A percentile compares a stretch with the other conserved stretches of the same genome.
Conservation (phyloP, 345 rosid species). For the Clarkia xantiana region DNA sequence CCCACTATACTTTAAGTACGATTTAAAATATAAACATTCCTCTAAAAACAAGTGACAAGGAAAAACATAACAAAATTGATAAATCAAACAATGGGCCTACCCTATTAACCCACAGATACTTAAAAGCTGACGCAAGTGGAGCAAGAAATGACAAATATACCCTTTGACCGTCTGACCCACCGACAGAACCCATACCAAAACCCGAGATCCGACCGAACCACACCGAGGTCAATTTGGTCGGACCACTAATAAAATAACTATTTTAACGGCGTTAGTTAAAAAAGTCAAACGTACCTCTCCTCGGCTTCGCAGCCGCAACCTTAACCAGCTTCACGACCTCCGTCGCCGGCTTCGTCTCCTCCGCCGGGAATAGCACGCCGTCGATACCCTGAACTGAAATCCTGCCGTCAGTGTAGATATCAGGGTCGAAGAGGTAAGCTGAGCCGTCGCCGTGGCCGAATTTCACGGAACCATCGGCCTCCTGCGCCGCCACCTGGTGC, state of each 20-base stretch:
- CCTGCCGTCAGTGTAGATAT: conserved; percentile 80
- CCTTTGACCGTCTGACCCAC: conserved; percentile 6
- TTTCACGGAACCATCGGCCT: conserved; percentile 92
- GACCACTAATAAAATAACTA: background rate
- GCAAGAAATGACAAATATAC: background rate
- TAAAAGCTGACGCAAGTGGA: background rate
- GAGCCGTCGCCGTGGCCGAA: conserved; percentile 76
- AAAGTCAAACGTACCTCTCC: conserved; percentile 55
- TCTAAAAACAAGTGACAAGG: background rate
- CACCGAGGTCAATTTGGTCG: background rate
- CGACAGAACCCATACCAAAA: background rate
- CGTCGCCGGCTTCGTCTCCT: conserved; percentile 15
- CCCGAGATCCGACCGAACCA: no score
- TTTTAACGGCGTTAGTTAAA: conserved; percentile 1
- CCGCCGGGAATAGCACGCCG: conserved; percentile 60
- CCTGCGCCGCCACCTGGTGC: conserved; percentile 67
- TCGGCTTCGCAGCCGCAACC: conserved; percentile 36
- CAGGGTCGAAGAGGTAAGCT: conserved; percentile 89
- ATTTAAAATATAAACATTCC: background rate
- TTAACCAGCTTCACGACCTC: conserved; percentile 21
- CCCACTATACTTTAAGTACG: no score
- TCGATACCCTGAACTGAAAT: conserved; percentile 93
- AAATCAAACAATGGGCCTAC: background rate
- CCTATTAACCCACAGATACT: background rate
- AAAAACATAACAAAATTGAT: background rate